These are phyloP conservation scores for Fragaria iinumae DNA, from an alignment of 306 rosid genomes.

Conservation along the genomic window DNA sequence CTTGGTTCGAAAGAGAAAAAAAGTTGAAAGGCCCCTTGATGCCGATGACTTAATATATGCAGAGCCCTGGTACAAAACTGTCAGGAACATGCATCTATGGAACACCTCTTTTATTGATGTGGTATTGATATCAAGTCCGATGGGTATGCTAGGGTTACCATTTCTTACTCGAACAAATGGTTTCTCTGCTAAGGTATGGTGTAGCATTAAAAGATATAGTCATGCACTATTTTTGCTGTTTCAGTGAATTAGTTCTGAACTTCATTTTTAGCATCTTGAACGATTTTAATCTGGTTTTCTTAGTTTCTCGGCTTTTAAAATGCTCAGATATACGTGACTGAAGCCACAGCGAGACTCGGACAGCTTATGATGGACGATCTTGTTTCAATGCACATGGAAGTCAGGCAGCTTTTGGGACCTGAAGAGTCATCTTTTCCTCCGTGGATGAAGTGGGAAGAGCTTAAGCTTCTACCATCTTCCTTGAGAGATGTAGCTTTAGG, in stretches of 20 bases:
- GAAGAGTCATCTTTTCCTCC: constrained; percentile 47
- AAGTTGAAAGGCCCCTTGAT: constrained; percentile 47
- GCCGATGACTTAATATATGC: constrained; percentile 41
- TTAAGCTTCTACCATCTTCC: constrained; percentile 49
- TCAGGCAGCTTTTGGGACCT: constrained; percentile 74
- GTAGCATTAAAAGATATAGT: background rate
- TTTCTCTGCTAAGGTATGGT: constrained; percentile 57
- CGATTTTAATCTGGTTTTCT: background rate
- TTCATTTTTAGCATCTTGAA: background rate
- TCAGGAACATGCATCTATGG: constrained; percentile 57
- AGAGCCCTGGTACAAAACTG: constrained; percentile 65
- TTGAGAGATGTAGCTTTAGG: constrained; percentile 63
- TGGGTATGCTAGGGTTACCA: constrained; percentile 85
- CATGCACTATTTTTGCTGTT: background rate
- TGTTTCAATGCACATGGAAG: constrained; percentile 70
- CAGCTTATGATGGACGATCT: constrained; percentile 91
- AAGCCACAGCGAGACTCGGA: constrained; percentile 73
- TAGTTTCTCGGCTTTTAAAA: constrained; percentile 23
- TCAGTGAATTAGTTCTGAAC: background rate
- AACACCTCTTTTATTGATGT: constrained; percentile 62
- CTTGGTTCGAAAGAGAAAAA: constrained; percentile 35
- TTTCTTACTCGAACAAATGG: constrained; percentile 69
- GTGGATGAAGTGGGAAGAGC: constrained; percentile 69
- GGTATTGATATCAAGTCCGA: constrained; percentile 76
- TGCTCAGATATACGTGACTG: constrained; percentile 70